Conservation (phyloP, 495 filamentous ascomycete species). For the Lineolata rhizophorae region DNA sequence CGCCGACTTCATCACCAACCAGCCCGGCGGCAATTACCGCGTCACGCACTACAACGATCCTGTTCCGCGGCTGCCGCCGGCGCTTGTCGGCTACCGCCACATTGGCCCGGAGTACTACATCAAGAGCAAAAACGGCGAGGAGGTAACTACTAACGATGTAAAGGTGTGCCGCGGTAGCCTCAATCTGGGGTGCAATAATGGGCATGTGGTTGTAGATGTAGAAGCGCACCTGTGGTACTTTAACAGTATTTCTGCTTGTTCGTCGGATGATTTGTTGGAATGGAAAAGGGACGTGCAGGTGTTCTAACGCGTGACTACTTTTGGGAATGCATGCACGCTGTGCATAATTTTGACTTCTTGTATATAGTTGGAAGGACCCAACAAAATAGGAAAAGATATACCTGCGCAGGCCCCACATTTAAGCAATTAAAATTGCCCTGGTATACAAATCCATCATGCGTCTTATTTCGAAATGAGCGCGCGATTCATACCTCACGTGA, state of each 20-base stretch:
- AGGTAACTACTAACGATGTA: conserved; percentile 23
- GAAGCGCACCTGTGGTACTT: conserved; percentile 28
- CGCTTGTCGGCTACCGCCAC: conserved; percentile 32
- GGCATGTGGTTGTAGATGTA: conserved; percentile 13
- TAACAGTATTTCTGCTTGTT: conserved; percentile 7
- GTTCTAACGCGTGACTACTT: too few species aligned
- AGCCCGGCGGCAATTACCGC: conserved; percentile 32
- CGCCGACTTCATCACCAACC: conserved; percentile 29
- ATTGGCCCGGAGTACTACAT: conserved; percentile 49
- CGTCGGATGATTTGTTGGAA: too few species aligned
- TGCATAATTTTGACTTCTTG: too few species aligned
- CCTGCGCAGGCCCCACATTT: too few species aligned
- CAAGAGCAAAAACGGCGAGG: conserved; percentile 17
- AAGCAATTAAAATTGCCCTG: too few species aligned
- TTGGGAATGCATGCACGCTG: too few species aligned
- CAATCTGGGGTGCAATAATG: conserved; percentile 23
- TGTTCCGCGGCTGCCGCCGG: conserved; percentile 40
- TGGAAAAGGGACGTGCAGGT: too few species aligned
- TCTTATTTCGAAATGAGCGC: too few species aligned
- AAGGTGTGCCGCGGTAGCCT: conserved; percentile 16
- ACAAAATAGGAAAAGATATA: too few species aligned
- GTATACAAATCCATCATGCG: too few species aligned
- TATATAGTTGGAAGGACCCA: too few species aligned
- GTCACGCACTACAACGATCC: conserved; percentile 47
- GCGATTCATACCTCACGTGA: too few species aligned